Percentiles rank a stretch among this genome's conserved stretches.
Evolutionary conservation across 257 asterid species (phyloP).

Genomic region (Paulownia fortunei): DNA sequence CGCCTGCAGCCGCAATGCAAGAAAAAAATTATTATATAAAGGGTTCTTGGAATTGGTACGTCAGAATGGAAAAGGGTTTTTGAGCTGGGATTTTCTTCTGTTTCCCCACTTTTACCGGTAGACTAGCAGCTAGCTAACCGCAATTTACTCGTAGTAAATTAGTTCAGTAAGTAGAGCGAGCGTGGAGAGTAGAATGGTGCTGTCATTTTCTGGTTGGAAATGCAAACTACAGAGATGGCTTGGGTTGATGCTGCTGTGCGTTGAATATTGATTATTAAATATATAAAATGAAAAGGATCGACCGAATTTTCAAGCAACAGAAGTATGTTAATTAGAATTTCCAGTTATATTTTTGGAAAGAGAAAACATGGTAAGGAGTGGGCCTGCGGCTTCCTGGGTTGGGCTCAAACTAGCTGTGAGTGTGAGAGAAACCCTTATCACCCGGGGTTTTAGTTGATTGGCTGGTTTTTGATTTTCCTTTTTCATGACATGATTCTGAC

Average conservation of each 20-base stretch:
- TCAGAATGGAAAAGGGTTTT: background rate
- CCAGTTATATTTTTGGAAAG: background rate
- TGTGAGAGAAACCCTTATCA: constrained; percentile 30
- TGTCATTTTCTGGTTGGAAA: constrained; percentile 31
- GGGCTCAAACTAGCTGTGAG: background rate
- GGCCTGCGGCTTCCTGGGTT: constrained; percentile 18
- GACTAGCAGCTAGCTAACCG: constrained; percentile 1
- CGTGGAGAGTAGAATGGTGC: constrained; percentile 7
- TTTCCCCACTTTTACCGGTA: background rate
- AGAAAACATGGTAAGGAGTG: background rate
- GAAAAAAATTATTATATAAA: background rate
- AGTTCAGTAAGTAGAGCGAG: background rate
- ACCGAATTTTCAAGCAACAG: no score
- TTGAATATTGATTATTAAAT: background rate
- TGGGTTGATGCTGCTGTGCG: background rate
- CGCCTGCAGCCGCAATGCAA: constrained; percentile 29
- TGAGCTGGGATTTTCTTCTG: background rate
- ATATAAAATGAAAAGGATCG: background rate
- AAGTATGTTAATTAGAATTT: background rate
- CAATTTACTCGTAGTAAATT: background rate
- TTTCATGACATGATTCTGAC: background rate
- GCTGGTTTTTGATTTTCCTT: constrained; percentile 19
- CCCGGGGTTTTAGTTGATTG: constrained; percentile 28
- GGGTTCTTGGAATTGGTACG: constrained; percentile 1
- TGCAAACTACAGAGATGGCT: background rate